Evolutionary conservation across 2,329 filamentous ascomycete genomes (phyloP), one percentile per base, ranked within the genome.

Genomic region (Nemania diffusa): DNA sequence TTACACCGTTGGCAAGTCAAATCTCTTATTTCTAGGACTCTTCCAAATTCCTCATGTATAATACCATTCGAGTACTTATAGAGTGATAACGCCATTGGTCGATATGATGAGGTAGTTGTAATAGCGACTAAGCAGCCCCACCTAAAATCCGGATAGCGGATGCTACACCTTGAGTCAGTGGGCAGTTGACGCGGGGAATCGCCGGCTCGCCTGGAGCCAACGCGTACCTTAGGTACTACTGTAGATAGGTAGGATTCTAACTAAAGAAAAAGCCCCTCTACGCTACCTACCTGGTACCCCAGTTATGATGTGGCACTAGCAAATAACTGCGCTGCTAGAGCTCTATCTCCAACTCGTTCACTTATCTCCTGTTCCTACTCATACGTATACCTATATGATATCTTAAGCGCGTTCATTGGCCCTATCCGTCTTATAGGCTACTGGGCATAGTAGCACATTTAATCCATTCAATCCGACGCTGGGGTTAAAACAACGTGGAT

Each of bases 271-370:
- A 20, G 46, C 46, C 58, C 48, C 58, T 44, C 48, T 32, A 61
- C 20, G 44, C 57, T 59, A 58, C n/a, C 40, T 1, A 26, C 22
- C 37, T 5, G 2, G 13, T 44, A 20, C 40, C 40, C 40, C 40
- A 17, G 17, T 17, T 44, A 17, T 44, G 29, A 6, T 44, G 5
- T 44, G 40, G 40, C n/a, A 20, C 40, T 34, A 15, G 13, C 55
- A 20, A 20, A 32, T 27, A 50, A 40, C 22, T 24, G 40, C 24
- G 48, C 51, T 57, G 32, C 34, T 50, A n/a, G 42, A 29, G 24
- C 48, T 37, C 29, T 34, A 44, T 20, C 48, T 48, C 48, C 22
- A 60, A 48, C 50, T 56, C 32, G 50, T 59, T 34, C 4, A 56
- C 26, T 22, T 61, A 42, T 51, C 40, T 20, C 46, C 29, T 13